Evolutionary conservation across 805 yeast genomes (phyloP).

Genomic region (Suhomyces sp.): DNA sequence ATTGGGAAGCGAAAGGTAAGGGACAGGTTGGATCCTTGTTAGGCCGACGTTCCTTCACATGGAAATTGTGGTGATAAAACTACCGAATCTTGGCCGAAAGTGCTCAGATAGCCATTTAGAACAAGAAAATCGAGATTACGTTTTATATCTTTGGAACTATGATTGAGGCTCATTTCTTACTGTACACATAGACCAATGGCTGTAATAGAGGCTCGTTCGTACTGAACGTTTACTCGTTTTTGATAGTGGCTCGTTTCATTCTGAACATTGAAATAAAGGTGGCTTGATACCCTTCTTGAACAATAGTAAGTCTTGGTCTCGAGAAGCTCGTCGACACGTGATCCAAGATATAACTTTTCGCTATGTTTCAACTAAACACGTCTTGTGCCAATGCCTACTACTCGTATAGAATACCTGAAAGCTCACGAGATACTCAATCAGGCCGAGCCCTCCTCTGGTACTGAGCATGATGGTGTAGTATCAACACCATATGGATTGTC

Average conservation of each 20-base stretch:
- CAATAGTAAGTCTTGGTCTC: background rate
- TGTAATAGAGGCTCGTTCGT: background rate
- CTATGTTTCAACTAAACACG: background rate
- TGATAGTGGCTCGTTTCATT: background rate
- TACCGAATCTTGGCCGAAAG: background rate
- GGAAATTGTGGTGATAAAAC: background rate
- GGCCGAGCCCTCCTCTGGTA: slow-evolving; percentile 1
- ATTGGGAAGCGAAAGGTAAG: background rate
- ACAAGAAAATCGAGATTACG: background rate
- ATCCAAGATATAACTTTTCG: background rate
- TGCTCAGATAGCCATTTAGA: background rate
- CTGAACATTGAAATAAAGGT: background rate
- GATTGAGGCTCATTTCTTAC: background rate
- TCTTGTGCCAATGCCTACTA: slow-evolving; percentile 11
- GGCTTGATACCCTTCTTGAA: background rate
- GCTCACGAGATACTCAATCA: slow-evolving; percentile 3
- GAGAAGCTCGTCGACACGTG: background rate
- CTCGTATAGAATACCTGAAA: slow-evolving; percentile 6
- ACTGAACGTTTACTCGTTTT: background rate
- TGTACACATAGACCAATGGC: background rate
- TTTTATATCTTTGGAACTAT: no score
- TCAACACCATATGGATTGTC: slow-evolving; percentile 58
- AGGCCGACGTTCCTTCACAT: background rate
- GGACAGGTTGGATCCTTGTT: background rate
- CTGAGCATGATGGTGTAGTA: slow-evolving; percentile 20